Evolutionary conservation across 306 rosid genomes (phyloP), one percentile per base, ranked within the genome.

Genomic region (Delonix regia): DNA sequence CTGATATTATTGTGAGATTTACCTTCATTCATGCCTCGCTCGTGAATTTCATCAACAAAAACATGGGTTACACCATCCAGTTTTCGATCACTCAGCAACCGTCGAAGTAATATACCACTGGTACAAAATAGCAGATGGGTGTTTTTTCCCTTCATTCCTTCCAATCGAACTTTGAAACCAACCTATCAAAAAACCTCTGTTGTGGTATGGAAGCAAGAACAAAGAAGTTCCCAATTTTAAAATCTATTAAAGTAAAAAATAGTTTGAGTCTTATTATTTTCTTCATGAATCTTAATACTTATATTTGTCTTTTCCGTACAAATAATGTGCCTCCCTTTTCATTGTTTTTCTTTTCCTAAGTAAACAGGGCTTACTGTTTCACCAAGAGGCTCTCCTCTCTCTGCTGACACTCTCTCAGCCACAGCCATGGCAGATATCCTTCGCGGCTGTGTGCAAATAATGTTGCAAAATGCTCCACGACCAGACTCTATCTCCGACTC

Each of bases 11-110:
- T 18, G 56, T 78, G 67, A 41, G 42, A 27, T 42, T 73, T 87
- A 96, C 99, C 99, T 91, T 96, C 98, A 84, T 93, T 96, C 97
- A 96, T 93, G 87, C 99, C 99, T 69, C 99, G 94, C 78, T 96
- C 99, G 45, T 96, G 99, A 80, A 96, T 96, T 86, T 96, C 99
- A 83, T 96, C 98, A 69, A 96, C 99, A 88, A 96, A 90, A 75
- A 96, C 98, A 84, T 93, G 99, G 69, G 98, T 91, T 80, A 93
- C 81, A 72, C 96, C 98, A 81, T 89, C 92, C 83, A 96, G 85
- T 82, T 86, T 93, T 82, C 98, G 88, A 81, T 96, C 99, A 81
- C 91, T 90, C 22, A 96, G 84, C 86, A 93, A 81, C 83, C 99
- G 89, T 87, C 99, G 88, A 82, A 96, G 88, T 83, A 96, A 93